Conservation (phyloP, 1,284 basidiomycete species). For the Microstroma glucosiphilum region DNA sequence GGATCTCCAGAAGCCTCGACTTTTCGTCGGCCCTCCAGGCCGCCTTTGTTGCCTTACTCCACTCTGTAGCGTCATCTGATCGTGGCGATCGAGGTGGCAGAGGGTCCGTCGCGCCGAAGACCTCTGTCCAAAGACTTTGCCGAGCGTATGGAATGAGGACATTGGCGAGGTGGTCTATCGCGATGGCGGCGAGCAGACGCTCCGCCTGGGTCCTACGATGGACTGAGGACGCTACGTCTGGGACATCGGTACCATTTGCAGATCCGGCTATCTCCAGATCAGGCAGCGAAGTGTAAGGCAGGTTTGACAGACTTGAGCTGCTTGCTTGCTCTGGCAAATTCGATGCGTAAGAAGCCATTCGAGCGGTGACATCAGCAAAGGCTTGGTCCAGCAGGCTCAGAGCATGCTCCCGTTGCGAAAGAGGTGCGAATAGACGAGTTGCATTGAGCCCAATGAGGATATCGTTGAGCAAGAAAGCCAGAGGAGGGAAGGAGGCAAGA, state of each 20-base stretch:
- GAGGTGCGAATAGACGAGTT: neutral
- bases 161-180: neutral
- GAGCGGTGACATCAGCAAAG: neutral
- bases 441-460: constrained; percentile 1
- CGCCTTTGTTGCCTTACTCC: neutral
- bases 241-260: too few species aligned
- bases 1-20: constrained; percentile 15
- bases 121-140: neutral
- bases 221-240: neutral
- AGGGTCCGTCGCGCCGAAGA: neutral
- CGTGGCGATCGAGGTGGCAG: neutral
- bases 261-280: too few species aligned
- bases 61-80: neutral
- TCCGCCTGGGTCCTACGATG: constrained; percentile 1
- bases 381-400: neutral
- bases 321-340: neutral
- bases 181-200: neutral
- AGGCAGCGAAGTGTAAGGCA: too few species aligned
- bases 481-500: constrained; percentile 1
- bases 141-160: neutral
- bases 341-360: neutral
- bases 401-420: neutral
- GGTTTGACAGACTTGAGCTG: too few species aligned
- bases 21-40: neutral
- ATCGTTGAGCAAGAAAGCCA: neutral